phyloP scores from a whole-genome alignment of 768 basidiomycete genomes.

The Leccinellum albellum region DNA sequence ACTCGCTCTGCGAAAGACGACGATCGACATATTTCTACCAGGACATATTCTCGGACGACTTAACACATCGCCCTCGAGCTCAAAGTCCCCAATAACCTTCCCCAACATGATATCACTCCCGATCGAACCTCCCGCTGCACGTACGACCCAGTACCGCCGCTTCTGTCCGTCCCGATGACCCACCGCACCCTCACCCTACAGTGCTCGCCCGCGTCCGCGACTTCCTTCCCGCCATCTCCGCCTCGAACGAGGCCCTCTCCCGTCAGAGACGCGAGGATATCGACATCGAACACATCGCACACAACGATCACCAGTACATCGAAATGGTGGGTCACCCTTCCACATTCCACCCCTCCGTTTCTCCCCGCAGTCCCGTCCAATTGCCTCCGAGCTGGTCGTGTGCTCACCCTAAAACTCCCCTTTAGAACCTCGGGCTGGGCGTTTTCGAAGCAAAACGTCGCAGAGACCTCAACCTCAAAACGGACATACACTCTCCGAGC shows the following conservation, averaged over 20 bases:
- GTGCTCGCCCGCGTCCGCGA: slow-evolving; percentile 64
- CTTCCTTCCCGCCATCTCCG: slow-evolving; percentile 64
- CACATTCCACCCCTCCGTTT: not conserved
- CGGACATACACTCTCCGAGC: slow-evolving; percentile 4
- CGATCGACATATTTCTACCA: slow-evolving; percentile 14
- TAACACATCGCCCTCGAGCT: slow-evolving; percentile 22
- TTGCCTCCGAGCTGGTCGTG: not conserved
- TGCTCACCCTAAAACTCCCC: not conserved
- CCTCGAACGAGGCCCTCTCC: slow-evolving; percentile 55
- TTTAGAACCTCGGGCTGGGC: slow-evolving; percentile 62
- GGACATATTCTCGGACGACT: slow-evolving; percentile 42
- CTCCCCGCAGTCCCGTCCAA: not conserved
- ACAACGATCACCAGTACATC: slow-evolving; percentile 50
- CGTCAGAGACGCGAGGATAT: slow-evolving; percentile 52
- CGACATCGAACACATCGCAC: slow-evolving; percentile 64
- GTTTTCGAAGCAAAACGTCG: slow-evolving; percentile 44
- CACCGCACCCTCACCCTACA: slow-evolving; percentile 23
- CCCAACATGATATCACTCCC: slow-evolving; percentile 22
- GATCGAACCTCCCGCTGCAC: slow-evolving; percentile 44
- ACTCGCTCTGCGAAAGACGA: not conserved
- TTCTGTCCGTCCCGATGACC: slow-evolving; percentile 1
- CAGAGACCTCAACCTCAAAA: slow-evolving; percentile 20
- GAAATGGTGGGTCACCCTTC: slow-evolving; percentile 59
- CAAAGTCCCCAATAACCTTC: slow-evolving; percentile 34
- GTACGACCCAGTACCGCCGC: slow-evolving; percentile 33